These are phyloP conservation scores for Flaveria linearis DNA, from an alignment of 129 eudicot species.

Conservation along the genomic window DNA sequence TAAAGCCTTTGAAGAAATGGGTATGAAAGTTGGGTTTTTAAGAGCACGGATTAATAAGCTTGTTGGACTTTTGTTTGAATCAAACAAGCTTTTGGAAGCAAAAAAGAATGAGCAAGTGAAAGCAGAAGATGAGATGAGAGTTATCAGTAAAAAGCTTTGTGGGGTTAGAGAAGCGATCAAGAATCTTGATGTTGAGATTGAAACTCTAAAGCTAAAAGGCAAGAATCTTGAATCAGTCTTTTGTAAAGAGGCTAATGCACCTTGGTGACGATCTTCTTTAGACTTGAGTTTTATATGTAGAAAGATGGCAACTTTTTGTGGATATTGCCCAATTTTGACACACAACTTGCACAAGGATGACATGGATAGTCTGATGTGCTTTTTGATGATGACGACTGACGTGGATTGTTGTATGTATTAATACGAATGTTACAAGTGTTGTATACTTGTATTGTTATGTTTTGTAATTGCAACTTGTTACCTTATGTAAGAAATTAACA, in stretches of 20 bases:
- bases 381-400: background rate
- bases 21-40: constrained; percentile 67
- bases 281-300: background rate
- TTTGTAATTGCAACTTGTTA: background rate
- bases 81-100: constrained; percentile 32
- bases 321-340: background rate
- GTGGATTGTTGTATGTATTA: background rate
- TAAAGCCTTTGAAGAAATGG: constrained; percentile 64
- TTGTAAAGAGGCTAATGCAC: constrained; percentile 48
- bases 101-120: constrained; percentile 40
- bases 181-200: constrained; percentile 51
- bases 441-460: background rate
- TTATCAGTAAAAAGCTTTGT: constrained; percentile 36
- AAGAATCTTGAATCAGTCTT: constrained; percentile 39
- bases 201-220: constrained; percentile 39
- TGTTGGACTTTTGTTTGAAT: constrained; percentile 38
- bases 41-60: constrained; percentile 48
- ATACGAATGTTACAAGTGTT: background rate
- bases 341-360: background rate
- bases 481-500: background rate
- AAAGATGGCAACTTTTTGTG: background rate
- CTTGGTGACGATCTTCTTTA: constrained; percentile 48
- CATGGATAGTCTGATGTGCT: background rate
- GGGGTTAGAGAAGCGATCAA: constrained; percentile 37
- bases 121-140: constrained; percentile 44